Evolutionary conservation across 1,284 basidiomycete species (phyloP), one percentile per base, ranked within the genome.

Genomic region (Trichosporon sp.): DNA sequence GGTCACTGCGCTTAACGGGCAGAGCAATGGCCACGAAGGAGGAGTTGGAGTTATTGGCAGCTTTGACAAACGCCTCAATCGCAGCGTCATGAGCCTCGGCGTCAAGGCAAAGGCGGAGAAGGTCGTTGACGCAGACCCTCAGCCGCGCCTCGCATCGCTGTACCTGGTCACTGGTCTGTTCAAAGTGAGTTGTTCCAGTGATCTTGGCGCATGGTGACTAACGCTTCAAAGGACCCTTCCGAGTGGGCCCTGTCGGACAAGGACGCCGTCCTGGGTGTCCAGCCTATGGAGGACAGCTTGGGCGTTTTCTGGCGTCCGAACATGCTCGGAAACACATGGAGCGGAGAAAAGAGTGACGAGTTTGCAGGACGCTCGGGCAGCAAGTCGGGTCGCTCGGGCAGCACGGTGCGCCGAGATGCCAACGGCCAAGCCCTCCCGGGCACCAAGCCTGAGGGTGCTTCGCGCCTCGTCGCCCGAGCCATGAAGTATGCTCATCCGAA

Each of bases 221-320:
- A 65, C 37, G 21, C 40, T 32, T 56, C 75, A 71, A 70, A 76
- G 77, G 77, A 79, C 68, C 76, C 78, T 35, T 73, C 77, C 10
- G 74, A 80, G n/a, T 98, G 96, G 96, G 93, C 94, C 1, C 88
- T 96, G 54, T 91, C 94, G 0, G 95, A 98, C 83, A 90, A 91
- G 3, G 94, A 96, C 81, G 89, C 92, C 4, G 90, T 93, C 67
- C 84, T 90, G 70, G 92, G 94, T 69, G 87, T 96, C 51, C 90
- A 93, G 79, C 93, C 96, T 76, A 87, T 89, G 43, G 92, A 95
- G 66, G 91, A 92, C 76, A 94, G 94, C 51, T 92, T 98, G 61
- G 91, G 89, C 71, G 88, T 94, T 65, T 97, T 92, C 89, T 98
- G 94, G 94, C 87, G 95, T 68, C 93, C 96, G 61, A 96, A 98